Evolutionary conservation across 352 stramenopile genomes (phyloP), one percentile per base, ranked within the genome.

Genomic region (Poterioochromonas sp.): DNA sequence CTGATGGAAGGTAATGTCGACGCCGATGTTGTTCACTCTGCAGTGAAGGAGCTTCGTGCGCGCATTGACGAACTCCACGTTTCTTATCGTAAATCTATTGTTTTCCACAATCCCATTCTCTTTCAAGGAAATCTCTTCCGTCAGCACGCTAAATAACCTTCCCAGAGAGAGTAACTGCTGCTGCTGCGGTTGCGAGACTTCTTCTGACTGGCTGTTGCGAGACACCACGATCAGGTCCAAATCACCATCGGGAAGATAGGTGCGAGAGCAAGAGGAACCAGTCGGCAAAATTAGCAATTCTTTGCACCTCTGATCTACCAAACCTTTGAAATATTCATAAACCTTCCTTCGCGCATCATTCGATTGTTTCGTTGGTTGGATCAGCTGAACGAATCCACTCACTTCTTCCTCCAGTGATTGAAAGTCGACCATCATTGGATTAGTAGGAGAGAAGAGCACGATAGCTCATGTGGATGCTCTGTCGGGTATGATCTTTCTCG

Each of bases 31-130:
- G 34, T 68, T 40, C 11, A 68, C 58, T 37, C 5, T 26, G 29
- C 58, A 68, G 15, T 68, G 15, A 15, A 68, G 8, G 26, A 68
- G 15, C 58, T 37, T 68, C 5, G 29, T 68, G 5, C 58, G 15
- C 15, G 58, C 58, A 68, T 68, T 68, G 15, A 68, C 34, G 34
- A 68, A 68, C 12, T 68, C 58, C 5, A 68, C 26, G 26, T 37
- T 68, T 32, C 29, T 5, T n/a, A 68, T 68, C 15, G 26, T 15
- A 58, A 58, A 58, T 26, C 26, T 26, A 26, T 58, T 58, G 47
- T 58, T 26, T 58, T 58, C n/a, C n/a, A n/a, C n/a, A n/a, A n/a
- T n/a, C n/a, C n/a, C n/a, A n/a, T n/a, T n/a, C n/a, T n/a, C n/a
- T n/a, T n/a, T n/a, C n/a, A n/a, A n/a, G n/a, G n/a, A 26, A 26